Conservation (phyloP, 331 rosid species). For the Phaseolus coccineus region DNA sequence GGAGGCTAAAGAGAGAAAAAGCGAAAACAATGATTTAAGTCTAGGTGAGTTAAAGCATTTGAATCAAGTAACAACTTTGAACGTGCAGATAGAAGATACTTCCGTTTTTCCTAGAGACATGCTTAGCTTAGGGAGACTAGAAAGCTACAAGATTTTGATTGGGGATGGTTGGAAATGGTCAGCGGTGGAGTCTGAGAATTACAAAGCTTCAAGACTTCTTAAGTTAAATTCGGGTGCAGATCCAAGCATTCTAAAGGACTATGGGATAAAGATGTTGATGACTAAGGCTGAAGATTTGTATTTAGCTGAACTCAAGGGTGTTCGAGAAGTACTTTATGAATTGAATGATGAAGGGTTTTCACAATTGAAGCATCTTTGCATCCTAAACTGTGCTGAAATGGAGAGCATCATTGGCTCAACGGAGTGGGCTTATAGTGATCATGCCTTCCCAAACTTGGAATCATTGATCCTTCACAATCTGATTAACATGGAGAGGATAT, state of each 20-base stretch:
- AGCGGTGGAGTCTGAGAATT: conserved; percentile 37
- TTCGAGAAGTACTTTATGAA: conserved; percentile 46
- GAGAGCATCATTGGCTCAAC: conserved; percentile 45
- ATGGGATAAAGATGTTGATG: conserved; percentile 45
- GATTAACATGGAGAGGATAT: conserved; percentile 50
- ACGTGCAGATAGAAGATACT: conserved; percentile 41
- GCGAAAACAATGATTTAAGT: conserved; percentile 28
- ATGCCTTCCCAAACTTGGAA: conserved; percentile 54
- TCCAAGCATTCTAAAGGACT: conserved; percentile 47
- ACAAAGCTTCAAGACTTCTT: conserved; percentile 43
- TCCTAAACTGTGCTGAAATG: conserved; percentile 52
- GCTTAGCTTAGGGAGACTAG: conserved; percentile 36
- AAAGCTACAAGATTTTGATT: conserved; percentile 46
- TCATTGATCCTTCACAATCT: conserved; percentile 49
- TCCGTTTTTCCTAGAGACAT: conserved; percentile 44
- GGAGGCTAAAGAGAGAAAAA: conserved; percentile 36
- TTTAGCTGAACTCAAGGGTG: conserved; percentile 48
- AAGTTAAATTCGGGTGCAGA: conserved; percentile 43
- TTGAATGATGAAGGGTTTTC: conserved; percentile 55
- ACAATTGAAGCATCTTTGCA: conserved; percentile 47
- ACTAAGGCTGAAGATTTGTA: conserved; percentile 50
- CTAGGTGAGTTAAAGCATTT: conserved; percentile 49
- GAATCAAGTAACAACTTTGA: conserved; percentile 42
- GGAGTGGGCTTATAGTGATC: conserved; percentile 41
- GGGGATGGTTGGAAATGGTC: conserved; percentile 59